Evolutionary conservation across 2,329 filamentous ascomycete species (phyloP).

Genomic region (Tolypocladium sp.): DNA sequence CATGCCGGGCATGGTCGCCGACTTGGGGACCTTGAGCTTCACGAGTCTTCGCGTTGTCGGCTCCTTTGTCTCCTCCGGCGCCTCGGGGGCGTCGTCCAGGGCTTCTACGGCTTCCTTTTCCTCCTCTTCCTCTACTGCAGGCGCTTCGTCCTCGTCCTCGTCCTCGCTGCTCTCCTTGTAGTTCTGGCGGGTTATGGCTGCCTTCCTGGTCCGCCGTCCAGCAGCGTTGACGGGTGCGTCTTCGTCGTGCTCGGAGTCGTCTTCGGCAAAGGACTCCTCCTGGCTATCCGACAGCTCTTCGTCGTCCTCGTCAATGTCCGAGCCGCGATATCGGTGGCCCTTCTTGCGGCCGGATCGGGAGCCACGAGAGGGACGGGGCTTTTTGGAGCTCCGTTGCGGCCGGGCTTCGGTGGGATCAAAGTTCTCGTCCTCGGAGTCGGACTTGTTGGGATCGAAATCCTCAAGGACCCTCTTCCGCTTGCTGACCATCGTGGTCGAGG

Average conservation of each 20-base stretch:
- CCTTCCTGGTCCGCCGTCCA: slow-evolving; percentile 39
- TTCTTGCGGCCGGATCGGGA: slow-evolving; percentile 24
- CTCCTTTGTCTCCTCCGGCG: slow-evolving; percentile 13
- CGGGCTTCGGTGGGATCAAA: slow-evolving; percentile 46
- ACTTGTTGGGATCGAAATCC: slow-evolving; percentile 57
- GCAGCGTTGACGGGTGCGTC: slow-evolving; percentile 34
- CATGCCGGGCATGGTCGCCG: slow-evolving; percentile 17
- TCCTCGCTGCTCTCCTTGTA: slow-evolving; percentile 39
- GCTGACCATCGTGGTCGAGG: slow-evolving; percentile 17
- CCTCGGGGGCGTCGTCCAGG: slow-evolving; percentile 16
- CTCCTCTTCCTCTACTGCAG: slow-evolving; percentile 16
- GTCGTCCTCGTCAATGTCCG: slow-evolving; percentile 54
- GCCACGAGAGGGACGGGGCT: slow-evolving; percentile 28
- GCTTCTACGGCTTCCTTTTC: slow-evolving; percentile 17
- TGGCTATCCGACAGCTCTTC: slow-evolving; percentile 45
- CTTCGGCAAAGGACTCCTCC: slow-evolving; percentile 39
- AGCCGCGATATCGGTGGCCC: slow-evolving; percentile 41
- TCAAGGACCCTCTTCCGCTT: slow-evolving; percentile 52
- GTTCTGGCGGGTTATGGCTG: slow-evolving; percentile 32
- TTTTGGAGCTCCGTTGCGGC: slow-evolving; percentile 32
- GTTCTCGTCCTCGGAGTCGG: slow-evolving; percentile 57
- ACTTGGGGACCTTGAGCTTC: slow-evolving; percentile 31
- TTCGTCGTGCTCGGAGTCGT: slow-evolving; percentile 29
- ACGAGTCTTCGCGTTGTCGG: slow-evolving; percentile 29
- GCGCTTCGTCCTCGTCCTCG: slow-evolving; percentile 22